phyloP scores from a whole-genome alignment of 192 early-diverging fungal species.

The Backusella mclennaniae region DNA sequence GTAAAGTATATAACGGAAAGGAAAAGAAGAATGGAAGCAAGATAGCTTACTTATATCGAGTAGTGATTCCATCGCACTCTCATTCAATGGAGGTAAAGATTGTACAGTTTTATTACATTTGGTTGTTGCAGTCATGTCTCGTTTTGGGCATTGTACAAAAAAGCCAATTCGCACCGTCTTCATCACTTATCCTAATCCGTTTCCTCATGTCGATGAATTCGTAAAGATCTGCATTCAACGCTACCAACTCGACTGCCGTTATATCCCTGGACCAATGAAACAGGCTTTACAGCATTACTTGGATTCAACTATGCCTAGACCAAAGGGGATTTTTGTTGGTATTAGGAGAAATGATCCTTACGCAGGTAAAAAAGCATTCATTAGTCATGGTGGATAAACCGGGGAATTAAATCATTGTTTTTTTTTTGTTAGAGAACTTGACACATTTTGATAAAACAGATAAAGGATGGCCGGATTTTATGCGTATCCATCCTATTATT shows the following conservation, averaged over 20 bases:
- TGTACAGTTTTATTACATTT: slow-evolving; percentile 91
- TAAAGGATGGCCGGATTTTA: slow-evolving; percentile 83
- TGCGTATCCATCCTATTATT: slow-evolving; percentile 90
- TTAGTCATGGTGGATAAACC: background rate
- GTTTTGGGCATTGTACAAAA: background rate
- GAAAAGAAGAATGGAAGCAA: background rate
- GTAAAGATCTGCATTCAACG: slow-evolving; percentile 67
- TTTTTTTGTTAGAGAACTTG: slow-evolving; percentile 36
- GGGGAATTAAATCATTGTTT: background rate
- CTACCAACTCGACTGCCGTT: slow-evolving; percentile 69
- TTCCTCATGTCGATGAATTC: slow-evolving; percentile 87
- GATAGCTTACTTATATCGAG: slow-evolving; percentile 37
- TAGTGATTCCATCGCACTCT: slow-evolving; percentile 62
- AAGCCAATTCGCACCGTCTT: slow-evolving; percentile 55
- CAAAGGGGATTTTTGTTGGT: slow-evolving; percentile 83
- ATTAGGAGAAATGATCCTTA: slow-evolving; percentile 72
- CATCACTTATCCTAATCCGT: slow-evolving; percentile 76
- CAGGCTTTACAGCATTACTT: slow-evolving; percentile 71
- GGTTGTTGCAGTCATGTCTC: slow-evolving; percentile 60
- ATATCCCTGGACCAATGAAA: slow-evolving; percentile 75
- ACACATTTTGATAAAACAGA: slow-evolving; percentile 72
- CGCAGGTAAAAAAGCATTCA: slow-evolving; percentile 43
- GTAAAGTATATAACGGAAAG: slow-evolving; percentile 35
- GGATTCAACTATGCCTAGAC: slow-evolving; percentile 29
- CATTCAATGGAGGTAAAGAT: slow-evolving; percentile 98